These are phyloP conservation scores for Aspergillus asperescens DNA, from an alignment of 495 filamentous ascomycete genomes.

Conservation along the genomic window DNA sequence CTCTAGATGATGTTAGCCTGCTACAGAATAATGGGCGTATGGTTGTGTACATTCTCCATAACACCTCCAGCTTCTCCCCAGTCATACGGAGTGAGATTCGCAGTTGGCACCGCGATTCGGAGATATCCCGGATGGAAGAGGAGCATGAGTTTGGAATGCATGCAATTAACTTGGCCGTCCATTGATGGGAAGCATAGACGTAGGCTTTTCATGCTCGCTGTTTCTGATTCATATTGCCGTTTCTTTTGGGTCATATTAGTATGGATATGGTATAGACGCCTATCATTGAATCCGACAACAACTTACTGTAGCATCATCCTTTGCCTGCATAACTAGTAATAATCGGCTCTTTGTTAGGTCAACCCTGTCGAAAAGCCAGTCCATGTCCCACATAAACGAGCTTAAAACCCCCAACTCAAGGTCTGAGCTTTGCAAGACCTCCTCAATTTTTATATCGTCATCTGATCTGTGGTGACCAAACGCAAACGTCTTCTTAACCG, in stretches of 20 bases:
- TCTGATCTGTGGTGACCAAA: conserved; percentile 47
- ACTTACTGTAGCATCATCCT: conserved; percentile 50
- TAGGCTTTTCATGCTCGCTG: conserved; percentile 48
- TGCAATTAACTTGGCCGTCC: conserved; percentile 57
- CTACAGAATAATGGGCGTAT: background rate
- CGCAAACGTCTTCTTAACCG: conserved; percentile 79
- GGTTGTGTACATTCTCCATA: conserved; percentile 65
- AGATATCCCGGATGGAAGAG: conserved; percentile 65
- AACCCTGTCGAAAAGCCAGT: conserved; percentile 64
- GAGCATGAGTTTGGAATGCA: conserved; percentile 89
- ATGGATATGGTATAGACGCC: no score
- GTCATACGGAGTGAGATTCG: conserved; percentile 73
- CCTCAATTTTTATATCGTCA: conserved; percentile 85
- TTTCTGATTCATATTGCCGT: conserved; percentile 41
- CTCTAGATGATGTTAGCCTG: conserved; percentile 31
- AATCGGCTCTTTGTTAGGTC: conserved; percentile 49
- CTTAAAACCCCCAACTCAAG: conserved; percentile 76
- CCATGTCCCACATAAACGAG: conserved; percentile 78
- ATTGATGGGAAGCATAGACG: conserved; percentile 77
- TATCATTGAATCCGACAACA: no score
- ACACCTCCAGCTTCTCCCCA: conserved; percentile 73
- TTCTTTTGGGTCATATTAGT: conserved; percentile 22
- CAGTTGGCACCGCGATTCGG: conserved; percentile 72
- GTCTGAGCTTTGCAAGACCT: conserved; percentile 68
- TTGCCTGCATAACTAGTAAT: conserved; percentile 66